Conservation (phyloP, 192 early-diverging fungal genomes). For the Umbelopsis sp. region DNA sequence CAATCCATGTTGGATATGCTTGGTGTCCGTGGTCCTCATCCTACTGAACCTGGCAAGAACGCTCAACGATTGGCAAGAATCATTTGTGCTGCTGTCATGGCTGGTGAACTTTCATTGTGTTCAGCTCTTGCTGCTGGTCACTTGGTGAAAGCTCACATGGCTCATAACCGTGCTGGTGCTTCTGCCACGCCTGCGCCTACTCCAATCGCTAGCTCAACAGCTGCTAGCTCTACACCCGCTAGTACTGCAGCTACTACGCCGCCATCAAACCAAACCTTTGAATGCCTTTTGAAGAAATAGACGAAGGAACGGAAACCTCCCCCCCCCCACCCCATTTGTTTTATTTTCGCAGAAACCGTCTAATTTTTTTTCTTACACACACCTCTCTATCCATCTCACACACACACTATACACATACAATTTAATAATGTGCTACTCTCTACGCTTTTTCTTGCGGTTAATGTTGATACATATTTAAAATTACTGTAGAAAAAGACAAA, state of each 20-base stretch:
- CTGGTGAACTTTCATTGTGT: constrained; percentile 87
- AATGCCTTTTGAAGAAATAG: constrained; percentile 16
- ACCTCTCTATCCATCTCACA: background rate
- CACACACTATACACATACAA: background rate
- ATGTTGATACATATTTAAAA: background rate
- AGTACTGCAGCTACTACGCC: too few species aligned
- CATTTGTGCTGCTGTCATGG: constrained; percentile 89
- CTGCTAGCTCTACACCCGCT: too few species aligned
- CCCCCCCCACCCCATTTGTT: too few species aligned
- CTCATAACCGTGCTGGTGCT: constrained; percentile 70
- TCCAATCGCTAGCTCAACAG: background rate
- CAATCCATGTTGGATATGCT: constrained; percentile 87
- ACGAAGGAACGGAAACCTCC: too few species aligned
- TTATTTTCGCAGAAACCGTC: too few species aligned
- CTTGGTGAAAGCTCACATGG: constrained; percentile 87
- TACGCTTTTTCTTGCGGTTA: background rate
- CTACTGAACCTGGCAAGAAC: constrained; percentile 77
- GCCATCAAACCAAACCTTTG: constrained; percentile 17
- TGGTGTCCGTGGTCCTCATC: constrained; percentile 82
- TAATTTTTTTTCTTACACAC: background rate
- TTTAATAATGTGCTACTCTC: background rate
- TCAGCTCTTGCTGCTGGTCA: constrained; percentile 87
- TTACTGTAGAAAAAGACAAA: background rate
- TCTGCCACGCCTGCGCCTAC: constrained; percentile 22
- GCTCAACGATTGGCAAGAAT: constrained; percentile 84